Evolutionary conservation across 306 rosid genomes (phyloP).

Genomic region (Begonia loranthoides): DNA sequence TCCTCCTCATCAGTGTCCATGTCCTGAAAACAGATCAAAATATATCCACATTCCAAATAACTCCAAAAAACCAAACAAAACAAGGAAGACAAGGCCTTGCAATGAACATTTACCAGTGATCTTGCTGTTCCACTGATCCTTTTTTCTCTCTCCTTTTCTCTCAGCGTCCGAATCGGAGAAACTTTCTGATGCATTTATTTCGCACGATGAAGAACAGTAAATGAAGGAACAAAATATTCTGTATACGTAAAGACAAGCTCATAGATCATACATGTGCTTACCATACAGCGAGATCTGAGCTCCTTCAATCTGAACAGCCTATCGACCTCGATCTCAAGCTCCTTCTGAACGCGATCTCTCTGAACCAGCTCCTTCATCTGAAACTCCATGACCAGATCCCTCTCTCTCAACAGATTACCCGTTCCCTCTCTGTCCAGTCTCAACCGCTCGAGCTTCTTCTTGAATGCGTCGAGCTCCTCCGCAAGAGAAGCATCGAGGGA

Average conservation of each 20-base stretch:
- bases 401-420: slow-evolving; percentile 50
- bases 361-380: slow-evolving; percentile 48
- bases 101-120: slow-evolving; percentile 18
- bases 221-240: not conserved
- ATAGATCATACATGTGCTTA: slow-evolving; percentile 8
- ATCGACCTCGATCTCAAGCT: slow-evolving; percentile 74
- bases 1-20: slow-evolving; percentile 19
- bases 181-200: slow-evolving; percentile 26
- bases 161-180: slow-evolving; percentile 67
- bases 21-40: slow-evolving; percentile 14
- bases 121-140: slow-evolving; percentile 15
- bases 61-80: not conserved
- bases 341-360: slow-evolving; percentile 61
- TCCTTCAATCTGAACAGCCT: slow-evolving; percentile 67
- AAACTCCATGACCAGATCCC: slow-evolving; percentile 28
- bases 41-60: not conserved
- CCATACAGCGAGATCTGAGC: slow-evolving; percentile 54
- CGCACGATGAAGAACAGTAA: not conserved
- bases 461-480: slow-evolving; percentile 65
- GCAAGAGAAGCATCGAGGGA: slow-evolving; percentile 53
- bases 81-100: slow-evolving; percentile 1
- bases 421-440: slow-evolving; percentile 48
- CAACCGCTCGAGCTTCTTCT: slow-evolving; percentile 60
- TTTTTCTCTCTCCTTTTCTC: slow-evolving; percentile 61
- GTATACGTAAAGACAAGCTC: not conserved